These are phyloP conservation scores for Zygotorulaspora sp. DNA, from an alignment of 805 yeast species.

Conservation along the genomic window DNA sequence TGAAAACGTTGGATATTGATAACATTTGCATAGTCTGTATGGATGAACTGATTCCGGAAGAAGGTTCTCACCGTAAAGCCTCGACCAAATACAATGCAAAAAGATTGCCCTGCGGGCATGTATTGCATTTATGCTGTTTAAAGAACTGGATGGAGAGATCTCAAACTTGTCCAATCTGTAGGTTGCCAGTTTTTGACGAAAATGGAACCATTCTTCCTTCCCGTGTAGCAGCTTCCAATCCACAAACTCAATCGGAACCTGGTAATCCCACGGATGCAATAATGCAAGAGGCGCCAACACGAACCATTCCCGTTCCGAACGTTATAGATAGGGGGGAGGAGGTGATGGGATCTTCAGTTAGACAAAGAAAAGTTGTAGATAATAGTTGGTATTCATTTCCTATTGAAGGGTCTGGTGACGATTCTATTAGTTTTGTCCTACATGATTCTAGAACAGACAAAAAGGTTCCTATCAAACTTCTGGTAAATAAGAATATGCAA, in stretches of 20 bases:
- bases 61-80: conserved; percentile 2
- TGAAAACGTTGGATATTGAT: conserved; percentile 49
- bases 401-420: conserved; percentile 10
- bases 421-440: conserved; percentile 10
- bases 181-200: conserved; percentile 56
- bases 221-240: conserved; percentile 2
- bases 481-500: conserved; percentile 6
- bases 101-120: conserved; percentile 77
- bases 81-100: conserved; percentile 55
- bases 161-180: conserved; percentile 89
- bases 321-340: not conserved
- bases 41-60: conserved; percentile 66
- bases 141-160: conserved; percentile 92
- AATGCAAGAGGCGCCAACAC: not conserved
- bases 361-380: not conserved
- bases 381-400: conserved; percentile 21
- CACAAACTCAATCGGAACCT: conserved; percentile 1
- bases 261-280: not conserved
- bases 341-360: not conserved
- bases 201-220: conserved; percentile 24
- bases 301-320: not conserved
- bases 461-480: conserved; percentile 9
- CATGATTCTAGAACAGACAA: conserved; percentile 6
- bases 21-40: conserved; percentile 84
- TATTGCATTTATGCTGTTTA: conserved; percentile 83